Evolutionary conservation across 1,139 yeast genomes (phyloP), one percentile per base, ranked within the genome.

Genomic region (Protomyces inundatus): DNA sequence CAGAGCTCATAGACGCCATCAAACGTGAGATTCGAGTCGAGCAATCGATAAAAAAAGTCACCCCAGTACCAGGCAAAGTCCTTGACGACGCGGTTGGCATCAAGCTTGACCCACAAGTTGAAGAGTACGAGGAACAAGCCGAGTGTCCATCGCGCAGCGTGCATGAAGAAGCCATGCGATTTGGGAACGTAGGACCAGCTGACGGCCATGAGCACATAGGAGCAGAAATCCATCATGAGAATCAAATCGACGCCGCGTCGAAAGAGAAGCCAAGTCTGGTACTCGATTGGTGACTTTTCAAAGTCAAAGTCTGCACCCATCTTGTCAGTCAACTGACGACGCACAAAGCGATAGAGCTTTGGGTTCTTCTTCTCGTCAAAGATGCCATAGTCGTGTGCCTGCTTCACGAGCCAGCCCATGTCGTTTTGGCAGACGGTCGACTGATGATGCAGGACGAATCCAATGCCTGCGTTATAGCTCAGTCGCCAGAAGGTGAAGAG

Each of bases 51-150:
- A 6, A 42, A 42, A 77, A 89, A 89, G 74, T 89, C 96, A 39
- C 96, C 96, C 96, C 96, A 89, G 75, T 89, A 89, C 96, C 96
- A 89, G 10, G 96, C 96, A 73, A 85, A 90, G 74, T 89, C 96
- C 73, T 89, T 88, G 65, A 89, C 91, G 33, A 90, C 91, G 69
- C 90, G 82, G 73, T 89, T 96, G 46, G 96, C 96, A 75, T 89
- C 93, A 14, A 88, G 78, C 73, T 89, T 89, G 60, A 89, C 96
- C 95, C 95, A 88, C 53, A 87, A 79, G 72, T 88, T 88, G 77
- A 89, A 88, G 55, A 86, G 69, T 66, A 88, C 82, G 69, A 89
- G 79, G 6, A 71, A 68, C 36, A 76, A 68, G n/a, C 81, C 81
- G 4, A 77, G 77, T 12, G 68, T 52, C 79, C 80, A 77, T 62